Evolutionary conservation across 345 rosid species (phyloP).

Genomic region (Salix arbutifolia): DNA sequence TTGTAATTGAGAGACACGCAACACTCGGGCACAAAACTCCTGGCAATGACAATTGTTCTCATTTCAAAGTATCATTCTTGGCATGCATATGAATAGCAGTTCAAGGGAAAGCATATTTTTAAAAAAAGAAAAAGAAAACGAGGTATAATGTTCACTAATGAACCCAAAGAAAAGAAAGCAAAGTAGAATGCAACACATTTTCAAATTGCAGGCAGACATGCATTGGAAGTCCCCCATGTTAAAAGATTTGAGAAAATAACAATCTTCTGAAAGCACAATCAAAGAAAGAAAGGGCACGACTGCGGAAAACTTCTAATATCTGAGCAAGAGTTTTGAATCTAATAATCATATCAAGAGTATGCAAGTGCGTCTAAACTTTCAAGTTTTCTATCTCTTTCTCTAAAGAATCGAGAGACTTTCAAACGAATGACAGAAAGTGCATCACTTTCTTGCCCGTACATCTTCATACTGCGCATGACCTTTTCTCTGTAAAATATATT

Average conservation of each 20-base stretch:
- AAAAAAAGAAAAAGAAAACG: neutral
- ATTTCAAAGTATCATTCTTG: neutral
- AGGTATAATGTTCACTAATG: neutral
- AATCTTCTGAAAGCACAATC: neutral
- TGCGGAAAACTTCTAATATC: neutral
- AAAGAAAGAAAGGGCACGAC: neutral
- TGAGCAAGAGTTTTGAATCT: neutral
- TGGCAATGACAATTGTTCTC: neutral
- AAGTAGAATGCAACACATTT: too few relatives aligned
- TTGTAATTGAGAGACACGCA: neutral
- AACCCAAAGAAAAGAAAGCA: neutral
- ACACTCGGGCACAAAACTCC: neutral
- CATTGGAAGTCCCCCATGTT: neutral
- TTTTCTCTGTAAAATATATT: neutral
- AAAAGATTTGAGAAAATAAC: neutral
- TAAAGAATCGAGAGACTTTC: neutral
- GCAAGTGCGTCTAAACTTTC: neutral
- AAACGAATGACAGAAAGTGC: constrained; percentile 13
- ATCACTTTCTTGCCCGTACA: constrained; percentile 9
- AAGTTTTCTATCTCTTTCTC: neutral
- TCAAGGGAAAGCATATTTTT: neutral
- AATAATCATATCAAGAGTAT: neutral
- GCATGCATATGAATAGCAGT: neutral
- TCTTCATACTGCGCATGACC: neutral
- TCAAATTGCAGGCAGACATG: neutral